phyloP scores from a whole-genome alignment of 2,329 filamentous ascomycete species.

The Niveomyces coronatus region DNA sequence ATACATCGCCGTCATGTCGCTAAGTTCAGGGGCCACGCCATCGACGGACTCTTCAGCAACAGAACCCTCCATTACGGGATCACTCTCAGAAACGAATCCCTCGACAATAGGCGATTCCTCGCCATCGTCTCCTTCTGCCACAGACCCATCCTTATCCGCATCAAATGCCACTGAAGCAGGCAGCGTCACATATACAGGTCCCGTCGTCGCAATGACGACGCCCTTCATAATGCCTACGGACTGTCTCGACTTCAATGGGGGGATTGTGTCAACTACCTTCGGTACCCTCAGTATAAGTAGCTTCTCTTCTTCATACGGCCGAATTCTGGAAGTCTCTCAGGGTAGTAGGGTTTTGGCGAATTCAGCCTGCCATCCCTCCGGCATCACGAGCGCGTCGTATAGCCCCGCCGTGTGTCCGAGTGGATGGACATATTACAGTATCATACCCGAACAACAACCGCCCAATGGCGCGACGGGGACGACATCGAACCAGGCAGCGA shows the following conservation, averaged over 20 bases:
- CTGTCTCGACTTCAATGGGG: conserved; percentile 2
- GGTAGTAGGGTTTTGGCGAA: not conserved
- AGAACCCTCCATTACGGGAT: no score
- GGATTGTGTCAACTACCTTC: not conserved
- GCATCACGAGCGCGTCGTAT: not conserved
- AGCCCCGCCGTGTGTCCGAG: conserved; percentile 7
- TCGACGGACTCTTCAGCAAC: no score
- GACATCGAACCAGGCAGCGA: not conserved
- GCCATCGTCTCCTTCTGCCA: no score
- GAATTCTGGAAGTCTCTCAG: not conserved
- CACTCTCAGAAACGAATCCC: no score
- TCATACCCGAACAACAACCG: not conserved
- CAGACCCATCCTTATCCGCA: no score
- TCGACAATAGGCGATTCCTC: no score
- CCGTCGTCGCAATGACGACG: conserved; percentile 1
- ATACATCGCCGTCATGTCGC: no score
- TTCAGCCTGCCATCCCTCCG: conserved; percentile 1
- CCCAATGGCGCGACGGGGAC: not conserved
- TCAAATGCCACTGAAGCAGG: not conserved
- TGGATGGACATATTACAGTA: conserved; percentile 8
- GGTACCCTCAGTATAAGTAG: no score
- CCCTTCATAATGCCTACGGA: not conserved
- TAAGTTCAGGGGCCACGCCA: no score
- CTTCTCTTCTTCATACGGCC: no score
- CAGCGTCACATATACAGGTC: not conserved